Evolutionary conservation across 2,329 filamentous ascomycete genomes (phyloP).

Genomic region (Monosporascus sp.): DNA sequence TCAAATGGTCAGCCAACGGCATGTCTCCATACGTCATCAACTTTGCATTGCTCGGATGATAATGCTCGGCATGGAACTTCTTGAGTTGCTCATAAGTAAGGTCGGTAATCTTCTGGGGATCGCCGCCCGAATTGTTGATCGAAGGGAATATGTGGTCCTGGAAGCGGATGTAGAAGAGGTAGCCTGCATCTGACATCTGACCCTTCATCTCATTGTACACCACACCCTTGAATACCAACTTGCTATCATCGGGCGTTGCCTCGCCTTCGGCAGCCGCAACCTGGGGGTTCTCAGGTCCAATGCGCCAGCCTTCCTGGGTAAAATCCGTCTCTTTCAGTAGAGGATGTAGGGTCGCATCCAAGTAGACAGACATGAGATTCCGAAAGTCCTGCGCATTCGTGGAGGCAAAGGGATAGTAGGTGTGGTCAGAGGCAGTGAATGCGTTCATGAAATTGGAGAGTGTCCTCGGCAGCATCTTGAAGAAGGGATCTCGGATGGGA

Average conservation of each 20-base stretch:
- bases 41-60: conserved; percentile 96
- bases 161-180: conserved; percentile 92
- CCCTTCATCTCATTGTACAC: conserved; percentile 99
- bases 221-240: conserved; percentile 90
- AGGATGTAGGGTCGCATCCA: conserved; percentile 89
- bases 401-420: conserved; percentile 95
- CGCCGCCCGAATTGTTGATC: conserved; percentile 94
- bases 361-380: conserved; percentile 93
- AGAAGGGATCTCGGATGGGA: conserved; percentile 97
- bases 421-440: conserved; percentile 93
- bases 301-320: conserved; percentile 91
- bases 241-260: conserved; percentile 52
- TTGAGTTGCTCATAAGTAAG: conserved; percentile 86
- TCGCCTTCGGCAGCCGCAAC: conserved; percentile 40
- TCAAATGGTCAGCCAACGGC: conserved; percentile 73
- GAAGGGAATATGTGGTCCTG: conserved; percentile 91
- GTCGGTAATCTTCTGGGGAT: conserved; percentile 93
- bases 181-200: conserved; percentile 95
- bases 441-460: conserved; percentile 99
- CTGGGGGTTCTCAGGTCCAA: conserved; percentile 83
- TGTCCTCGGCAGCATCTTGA: conserved; percentile 97
- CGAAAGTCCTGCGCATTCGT: conserved; percentile 93
- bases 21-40: conserved; percentile 94
- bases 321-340: conserved; percentile 89
- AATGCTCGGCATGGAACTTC: conserved; percentile 85